Base-by-base conservation (phyloP, 2,329 filamentous ascomycete species). In the Aspergillus sp. region DNA sequence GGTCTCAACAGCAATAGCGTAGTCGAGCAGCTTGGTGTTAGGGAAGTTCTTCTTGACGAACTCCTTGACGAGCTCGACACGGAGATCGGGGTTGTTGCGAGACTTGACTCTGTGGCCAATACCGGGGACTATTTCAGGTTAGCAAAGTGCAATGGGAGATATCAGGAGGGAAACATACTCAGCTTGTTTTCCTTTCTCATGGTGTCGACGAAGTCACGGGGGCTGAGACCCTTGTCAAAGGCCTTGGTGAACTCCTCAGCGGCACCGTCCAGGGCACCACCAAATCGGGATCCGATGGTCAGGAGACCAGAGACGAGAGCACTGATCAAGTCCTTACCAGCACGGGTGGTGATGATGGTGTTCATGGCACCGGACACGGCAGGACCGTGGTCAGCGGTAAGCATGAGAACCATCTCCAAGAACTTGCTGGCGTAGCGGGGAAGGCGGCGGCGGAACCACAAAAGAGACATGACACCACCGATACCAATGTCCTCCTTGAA, bases 171-270 rank as follows among this genome's bases (percentile, higher is more conserved):
- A 12, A 3, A 75, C 78, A 65, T 75, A 82, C 78, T 97, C 61
- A 98, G 90, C 82, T 97, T 98, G 85, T 98, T 98, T 76, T 93
- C 89, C 81, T 97, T 98, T 73, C 93, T 85, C 91, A 97, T 97
- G 60, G 79, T 88, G 77, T 98, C 93, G 56, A 98, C 93, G 62
- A 98, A 98, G 74, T 98, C 93, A 81, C 93, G 90, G 49, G 93
- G 93, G 77, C 86, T 94, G 57, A 97, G 85, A 64, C 90, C 90
- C 83, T 95, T 96, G 80, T 98, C 93, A 61, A 91, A 95, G 47
- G 93, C 93, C 75, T 90, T 90, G 71, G 88, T 90, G 79, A 98
- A 98, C 78, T 98, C 93, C 75, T 96, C 91, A 34, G 93, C 93
- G 50, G 93, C 93, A 60, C 93, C 93, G 66, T 98, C 93, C 53